Base-by-base conservation (phyloP, 2,329 filamentous ascomycete species). In the Trichothecium roseum region DNA sequence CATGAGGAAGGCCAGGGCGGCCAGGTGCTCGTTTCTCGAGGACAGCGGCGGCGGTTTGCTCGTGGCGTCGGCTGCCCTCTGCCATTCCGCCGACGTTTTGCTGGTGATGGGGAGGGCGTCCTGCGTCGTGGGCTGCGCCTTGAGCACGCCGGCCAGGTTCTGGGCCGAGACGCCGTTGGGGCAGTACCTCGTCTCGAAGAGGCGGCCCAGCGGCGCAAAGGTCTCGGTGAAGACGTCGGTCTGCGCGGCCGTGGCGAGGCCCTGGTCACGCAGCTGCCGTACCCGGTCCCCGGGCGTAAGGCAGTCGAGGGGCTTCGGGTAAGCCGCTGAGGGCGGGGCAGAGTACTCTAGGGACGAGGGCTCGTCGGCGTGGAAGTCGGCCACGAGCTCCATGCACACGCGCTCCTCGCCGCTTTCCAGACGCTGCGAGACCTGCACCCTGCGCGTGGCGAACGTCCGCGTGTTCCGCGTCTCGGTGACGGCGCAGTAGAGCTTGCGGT, bases 311-410 rank as follows among this genome's bases (percentile, higher is more conserved):
- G 52, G 40, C 2, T 40, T 37, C 0, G 48, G 43, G 38, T 64
- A 68, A 0, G 16, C 16, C 1, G 41, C 44, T 1, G 32, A 39
- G 0, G 63, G 64, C 1, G 55, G 41, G 2, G 52, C 53, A 2
- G 60, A 61, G 39, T 63, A 71, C 0, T 47, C 42, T 9, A 68
- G 17, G 3, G 58, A 17, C 0, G 50, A 52, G 2, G 51, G 41
- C 40, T 70, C 66, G 5, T 45, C 42, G 4, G 54, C 43, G 18
- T 69, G 66, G 37, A 72, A 72, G 37, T 72, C 68, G 1, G 58
- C 59, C 1, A 64, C 42, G 1, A 66, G 45, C 34, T 66, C 56
- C 20, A 69, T 41, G 34, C 62, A 67, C 0, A 50, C 37, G 18
- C 68, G 56, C 5, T 48, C 38, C 3, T 45, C 39, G 8, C 59